Base-by-base conservation (phyloP, 805 yeast genomes). In the Candida palmyrensis region DNA sequence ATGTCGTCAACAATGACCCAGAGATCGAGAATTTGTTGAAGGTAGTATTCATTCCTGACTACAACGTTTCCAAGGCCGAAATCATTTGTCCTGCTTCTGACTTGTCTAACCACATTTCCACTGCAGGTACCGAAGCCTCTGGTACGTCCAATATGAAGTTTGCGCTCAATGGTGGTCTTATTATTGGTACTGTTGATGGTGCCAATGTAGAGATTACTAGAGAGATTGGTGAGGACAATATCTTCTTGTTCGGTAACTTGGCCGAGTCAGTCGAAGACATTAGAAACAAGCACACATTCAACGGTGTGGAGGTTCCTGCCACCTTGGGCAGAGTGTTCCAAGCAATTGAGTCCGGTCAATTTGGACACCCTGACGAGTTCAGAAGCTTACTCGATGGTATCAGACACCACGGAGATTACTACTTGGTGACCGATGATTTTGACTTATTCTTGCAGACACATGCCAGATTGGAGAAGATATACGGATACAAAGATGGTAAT, bases 141-240 rank as follows among this genome's bases (percentile, higher is more conserved):
- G 97, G 97, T 53, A 88, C 97, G 21, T 84, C 95, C 22, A 88
- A 88, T 66, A 88, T 88, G 97, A 88, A 88, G 65, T 88, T 88
- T 55, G 95, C 87, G 16, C 68, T 88, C 62, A 88, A 87, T 53
- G 97, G 96, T 60, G 97, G 97, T 32, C 73, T 88, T 43, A 84
- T 88, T 47, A 80, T 88, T 43, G 97, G 97, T 56, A 89, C 97
- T 9, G 96, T 88, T 44, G 97, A 88, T 54, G 97, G 97, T 53
- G 97, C 97, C 42, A 88, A 89, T 53, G 95, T 89, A 30, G 97
- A 88, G 63, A 85, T 88, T 55, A 85, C 95, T 14, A 76, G 96
- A 47, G 96, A 89, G 62, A 76, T 89, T 46, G 96, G 96, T 32
- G 95, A 88, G 52, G 95, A 88, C 32, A 86, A 88, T 56, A 86